Conservation (phyloP, 1,284 basidiomycete species). For the Meripilus lineatus region DNA sequence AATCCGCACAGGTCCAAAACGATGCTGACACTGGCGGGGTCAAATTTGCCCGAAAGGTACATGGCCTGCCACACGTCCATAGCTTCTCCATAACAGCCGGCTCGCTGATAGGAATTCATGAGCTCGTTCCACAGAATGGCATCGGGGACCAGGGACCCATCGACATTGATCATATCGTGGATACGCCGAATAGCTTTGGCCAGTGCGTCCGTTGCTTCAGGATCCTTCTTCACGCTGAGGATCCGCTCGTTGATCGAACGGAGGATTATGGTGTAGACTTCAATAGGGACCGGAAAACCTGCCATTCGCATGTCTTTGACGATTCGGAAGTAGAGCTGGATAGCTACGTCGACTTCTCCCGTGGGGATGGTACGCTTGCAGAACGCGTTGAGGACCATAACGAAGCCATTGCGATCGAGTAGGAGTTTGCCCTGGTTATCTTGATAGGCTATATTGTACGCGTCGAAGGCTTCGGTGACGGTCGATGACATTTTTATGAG, state of each 20-base stretch:
- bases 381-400: constrained; percentile 58
- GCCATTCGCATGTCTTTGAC: constrained; percentile 78
- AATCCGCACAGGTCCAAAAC: constrained; percentile 82
- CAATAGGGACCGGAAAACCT: constrained; percentile 51
- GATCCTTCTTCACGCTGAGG: constrained; percentile 22
- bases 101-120: constrained; percentile 86
- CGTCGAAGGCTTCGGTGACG: constrained; percentile 55
- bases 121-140: constrained; percentile 79
- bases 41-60: constrained; percentile 51
- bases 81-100: constrained; percentile 66
- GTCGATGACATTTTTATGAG: constrained; percentile 51
- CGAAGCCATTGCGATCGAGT: constrained; percentile 55
- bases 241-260: constrained; percentile 46
- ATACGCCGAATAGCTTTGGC: constrained; percentile 52
- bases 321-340: constrained; percentile 67
- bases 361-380: constrained; percentile 47
- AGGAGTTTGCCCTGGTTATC: constrained; percentile 27
- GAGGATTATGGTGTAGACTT: constrained; percentile 74
- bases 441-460: constrained; percentile 46
- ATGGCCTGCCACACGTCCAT: constrained; percentile 82
- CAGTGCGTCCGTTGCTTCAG: constrained; percentile 21
- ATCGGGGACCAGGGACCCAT: constrained; percentile 72
- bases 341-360: constrained; percentile 17
- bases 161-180: constrained; percentile 77
- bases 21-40: constrained; percentile 71